Evolutionary conservation across 73 alveolate species (phyloP).

Genomic region (Tetrahymena thermophila): DNA sequence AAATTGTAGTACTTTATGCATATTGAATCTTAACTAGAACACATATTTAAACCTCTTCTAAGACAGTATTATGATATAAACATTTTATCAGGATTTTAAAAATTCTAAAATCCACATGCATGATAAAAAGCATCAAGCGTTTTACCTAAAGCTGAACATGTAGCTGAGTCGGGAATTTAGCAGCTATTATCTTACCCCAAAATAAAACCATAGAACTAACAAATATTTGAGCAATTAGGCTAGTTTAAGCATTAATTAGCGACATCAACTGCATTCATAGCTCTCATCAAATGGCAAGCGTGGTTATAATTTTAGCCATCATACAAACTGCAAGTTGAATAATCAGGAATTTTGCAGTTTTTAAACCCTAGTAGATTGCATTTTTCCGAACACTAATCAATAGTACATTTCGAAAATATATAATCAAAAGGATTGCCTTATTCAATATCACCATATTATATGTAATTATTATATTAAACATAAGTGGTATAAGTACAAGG

Average conservation of each 20-base stretch:
- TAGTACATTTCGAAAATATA: too few species aligned
- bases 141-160: neutral
- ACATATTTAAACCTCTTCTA: neutral
- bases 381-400: too few species aligned
- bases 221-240: neutral
- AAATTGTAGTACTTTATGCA: neutral
- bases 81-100: neutral
- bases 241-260: neutral
- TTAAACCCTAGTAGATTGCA: neutral
- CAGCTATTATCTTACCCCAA: neutral
- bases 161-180: neutral
- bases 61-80: neutral
- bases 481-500: too few species aligned
- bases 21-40: neutral
- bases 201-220: neutral
- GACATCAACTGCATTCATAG: neutral
- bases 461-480: too few species aligned
- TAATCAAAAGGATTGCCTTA: too few species aligned
- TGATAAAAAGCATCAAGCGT: neutral
- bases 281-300: neutral
- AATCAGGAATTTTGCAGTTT: neutral
- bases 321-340: neutral
- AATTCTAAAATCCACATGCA: neutral
- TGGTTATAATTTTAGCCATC: neutral
- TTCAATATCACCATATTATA: too few species aligned